phyloP scores from a whole-genome alignment of 1,284 basidiomycete species.

The Ceratorhiza oryzae-sativae region DNA sequence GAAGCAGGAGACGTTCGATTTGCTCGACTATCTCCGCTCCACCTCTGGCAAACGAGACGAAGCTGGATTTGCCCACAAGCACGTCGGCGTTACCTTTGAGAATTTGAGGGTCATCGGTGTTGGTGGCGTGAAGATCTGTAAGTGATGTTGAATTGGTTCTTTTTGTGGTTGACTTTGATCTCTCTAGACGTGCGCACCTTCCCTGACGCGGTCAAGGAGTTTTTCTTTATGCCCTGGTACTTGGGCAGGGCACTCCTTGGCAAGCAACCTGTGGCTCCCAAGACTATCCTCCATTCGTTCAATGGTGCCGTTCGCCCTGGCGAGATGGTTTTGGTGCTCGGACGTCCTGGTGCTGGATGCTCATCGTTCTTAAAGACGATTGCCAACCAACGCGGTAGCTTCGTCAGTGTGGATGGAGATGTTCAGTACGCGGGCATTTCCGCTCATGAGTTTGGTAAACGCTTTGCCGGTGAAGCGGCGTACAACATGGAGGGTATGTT shows the following conservation, averaged over 20 bases:
- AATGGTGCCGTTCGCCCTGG: slow-evolving; percentile 54
- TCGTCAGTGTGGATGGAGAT: slow-evolving; percentile 55
- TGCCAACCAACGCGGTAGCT: slow-evolving; percentile 60
- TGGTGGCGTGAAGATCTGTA: slow-evolving; percentile 58
- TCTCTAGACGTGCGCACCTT: slow-evolving; percentile 57
- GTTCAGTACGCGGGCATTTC: slow-evolving; percentile 64
- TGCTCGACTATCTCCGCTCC: slow-evolving; percentile 32
- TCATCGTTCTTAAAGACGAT: slow-evolving; percentile 64
- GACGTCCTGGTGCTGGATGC: slow-evolving; percentile 62
- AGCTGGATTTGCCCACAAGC: slow-evolving; percentile 82
- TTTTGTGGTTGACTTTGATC: slow-evolving; percentile 47
- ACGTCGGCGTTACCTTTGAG: slow-evolving; percentile 83
- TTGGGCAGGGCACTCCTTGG: not conserved
- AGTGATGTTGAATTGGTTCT: slow-evolving; percentile 50
- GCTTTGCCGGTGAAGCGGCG: slow-evolving; percentile 59
- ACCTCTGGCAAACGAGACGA: slow-evolving; percentile 53
- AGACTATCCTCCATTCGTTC: slow-evolving; percentile 46
- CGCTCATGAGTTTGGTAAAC: slow-evolving; percentile 59
- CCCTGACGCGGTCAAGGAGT: slow-evolving; percentile 66
- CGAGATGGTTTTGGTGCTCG: slow-evolving; percentile 65
- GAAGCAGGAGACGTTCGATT: slow-evolving; percentile 35
- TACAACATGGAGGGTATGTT: slow-evolving; percentile 56
- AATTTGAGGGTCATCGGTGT: slow-evolving; percentile 63
- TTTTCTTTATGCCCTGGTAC: slow-evolving; percentile 63
- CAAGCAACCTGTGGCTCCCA: slow-evolving; percentile 33